Evolutionary conservation across 768 basidiomycete genomes (phyloP).

Genomic region (Podaxis sp.): DNA sequence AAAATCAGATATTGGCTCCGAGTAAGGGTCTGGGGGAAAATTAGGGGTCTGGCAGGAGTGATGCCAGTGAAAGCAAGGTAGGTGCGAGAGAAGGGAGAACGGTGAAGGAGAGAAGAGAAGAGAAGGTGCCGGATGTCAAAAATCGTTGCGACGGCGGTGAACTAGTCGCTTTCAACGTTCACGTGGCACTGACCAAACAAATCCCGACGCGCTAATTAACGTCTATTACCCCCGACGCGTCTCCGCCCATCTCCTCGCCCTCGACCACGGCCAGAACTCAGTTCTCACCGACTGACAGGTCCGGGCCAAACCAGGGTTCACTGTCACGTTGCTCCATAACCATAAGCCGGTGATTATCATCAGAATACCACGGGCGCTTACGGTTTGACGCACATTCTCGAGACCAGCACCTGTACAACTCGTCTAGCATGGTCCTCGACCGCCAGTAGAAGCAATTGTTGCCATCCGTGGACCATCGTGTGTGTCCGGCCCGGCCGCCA

Average conservation of each 20-base stretch:
- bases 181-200: slow-evolving; percentile 14
- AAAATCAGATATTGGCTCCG: not conserved
- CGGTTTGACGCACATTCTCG: not conserved
- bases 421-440: not conserved
- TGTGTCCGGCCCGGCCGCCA: not conserved
- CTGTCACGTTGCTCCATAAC: not conserved
- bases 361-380: not conserved
- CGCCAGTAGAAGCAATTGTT: not conserved
- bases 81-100: not conserved
- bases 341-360: not conserved
- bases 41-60: not conserved
- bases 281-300: not conserved
- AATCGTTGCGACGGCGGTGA: slow-evolving; percentile 2
- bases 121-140: slow-evolving; percentile 7
- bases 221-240: not conserved
- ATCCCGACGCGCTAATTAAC: slow-evolving; percentile 12
- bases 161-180: slow-evolving; percentile 11
- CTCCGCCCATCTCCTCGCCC: not conserved
- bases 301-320: not conserved
- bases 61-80: not conserved
- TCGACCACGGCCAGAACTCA: not conserved
- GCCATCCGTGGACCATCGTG: not conserved
- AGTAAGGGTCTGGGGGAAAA: not conserved
- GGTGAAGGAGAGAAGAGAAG: not conserved
- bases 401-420: not conserved